Evolutionary conservation across 2,329 filamentous ascomycete genomes (phyloP).

Genomic region (Fusarium napiforme): DNA sequence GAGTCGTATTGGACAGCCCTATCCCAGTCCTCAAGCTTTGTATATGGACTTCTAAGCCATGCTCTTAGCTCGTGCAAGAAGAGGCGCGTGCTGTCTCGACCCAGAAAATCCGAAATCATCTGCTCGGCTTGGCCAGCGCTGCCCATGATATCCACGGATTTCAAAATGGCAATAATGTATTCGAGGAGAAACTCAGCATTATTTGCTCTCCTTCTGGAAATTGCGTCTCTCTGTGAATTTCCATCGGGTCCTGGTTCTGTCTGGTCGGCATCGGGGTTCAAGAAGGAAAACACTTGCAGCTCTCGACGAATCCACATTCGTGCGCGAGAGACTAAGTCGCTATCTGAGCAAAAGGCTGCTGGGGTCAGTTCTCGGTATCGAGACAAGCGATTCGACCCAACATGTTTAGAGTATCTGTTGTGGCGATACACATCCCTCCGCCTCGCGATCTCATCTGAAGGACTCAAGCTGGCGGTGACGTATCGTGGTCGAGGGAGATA

Average conservation of each 20-base stretch:
- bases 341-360: constrained; percentile 69
- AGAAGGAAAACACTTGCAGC: constrained; percentile 82
- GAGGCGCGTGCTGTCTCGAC: constrained; percentile 75
- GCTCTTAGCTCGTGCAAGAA: constrained; percentile 87
- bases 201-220: constrained; percentile 58
- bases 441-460: constrained; percentile 48
- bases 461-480: constrained; percentile 1
- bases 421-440: constrained; percentile 79
- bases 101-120: constrained; percentile 81
- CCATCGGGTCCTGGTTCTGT: constrained; percentile 3
- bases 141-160: constrained; percentile 83
- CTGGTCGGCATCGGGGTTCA: constrained; percentile 54
- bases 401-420: constrained; percentile 79
- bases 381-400: constrained; percentile 84
- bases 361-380: constrained; percentile 80
- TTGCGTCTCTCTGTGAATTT: not conserved
- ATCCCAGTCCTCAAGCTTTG: constrained; percentile 81
- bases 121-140: constrained; percentile 83
- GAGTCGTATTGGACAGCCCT: constrained; percentile 75
- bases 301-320: constrained; percentile 86
- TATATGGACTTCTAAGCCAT: constrained; percentile 85
- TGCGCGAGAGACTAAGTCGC: constrained; percentile 78
- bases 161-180: constrained; percentile 85
- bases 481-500: constrained; percentile 13
- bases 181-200: constrained; percentile 88